Conservation (phyloP, 805 yeast species). For the Danielia oregonensis region DNA sequence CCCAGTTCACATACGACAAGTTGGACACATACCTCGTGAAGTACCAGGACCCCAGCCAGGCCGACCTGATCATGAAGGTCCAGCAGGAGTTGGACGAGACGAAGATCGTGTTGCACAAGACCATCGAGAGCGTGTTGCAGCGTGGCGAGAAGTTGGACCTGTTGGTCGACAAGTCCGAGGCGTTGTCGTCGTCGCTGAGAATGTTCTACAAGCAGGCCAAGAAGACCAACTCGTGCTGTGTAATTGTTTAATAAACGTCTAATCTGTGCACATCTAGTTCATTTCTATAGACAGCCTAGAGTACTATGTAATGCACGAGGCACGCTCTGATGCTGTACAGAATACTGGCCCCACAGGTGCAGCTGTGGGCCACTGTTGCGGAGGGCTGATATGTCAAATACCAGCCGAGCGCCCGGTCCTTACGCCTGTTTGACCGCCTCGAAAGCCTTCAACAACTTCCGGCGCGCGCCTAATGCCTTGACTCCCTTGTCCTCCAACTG, state of each 20-base stretch:
- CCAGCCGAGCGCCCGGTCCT: slow-evolving; percentile 3
- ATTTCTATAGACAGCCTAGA: no score
- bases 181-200: slow-evolving; percentile 79
- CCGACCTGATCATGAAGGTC: slow-evolving; percentile 94
- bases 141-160: slow-evolving; percentile 96
- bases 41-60: slow-evolving; percentile 96
- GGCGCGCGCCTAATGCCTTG: slow-evolving; percentile 90
- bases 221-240: slow-evolving; percentile 47
- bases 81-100: slow-evolving; percentile 98
- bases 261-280: not conserved
- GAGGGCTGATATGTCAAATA: slow-evolving; percentile 3
- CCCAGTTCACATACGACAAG: slow-evolving; percentile 50
- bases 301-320: no score
- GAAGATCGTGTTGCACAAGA: slow-evolving; percentile 91
- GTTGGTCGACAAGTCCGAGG: slow-evolving; percentile 92
- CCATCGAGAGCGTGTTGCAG: slow-evolving; percentile 89
- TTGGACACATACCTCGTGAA: slow-evolving; percentile 69
- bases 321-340: no score
- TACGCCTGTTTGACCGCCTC: slow-evolving; percentile 57
- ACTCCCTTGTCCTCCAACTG: slow-evolving; percentile 79
- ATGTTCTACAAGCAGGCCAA: slow-evolving; percentile 97
- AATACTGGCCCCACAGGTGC: no score
- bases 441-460: slow-evolving; percentile 90
- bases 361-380: no score
- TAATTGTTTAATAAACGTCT: slow-evolving; percentile 17